A percentile compares a stretch with the other conserved stretches of the same genome.
These are phyloP conservation scores for Cladosporium sp. DNA, from an alignment of 2,329 filamentous ascomycete genomes.

Conservation along the genomic window DNA sequence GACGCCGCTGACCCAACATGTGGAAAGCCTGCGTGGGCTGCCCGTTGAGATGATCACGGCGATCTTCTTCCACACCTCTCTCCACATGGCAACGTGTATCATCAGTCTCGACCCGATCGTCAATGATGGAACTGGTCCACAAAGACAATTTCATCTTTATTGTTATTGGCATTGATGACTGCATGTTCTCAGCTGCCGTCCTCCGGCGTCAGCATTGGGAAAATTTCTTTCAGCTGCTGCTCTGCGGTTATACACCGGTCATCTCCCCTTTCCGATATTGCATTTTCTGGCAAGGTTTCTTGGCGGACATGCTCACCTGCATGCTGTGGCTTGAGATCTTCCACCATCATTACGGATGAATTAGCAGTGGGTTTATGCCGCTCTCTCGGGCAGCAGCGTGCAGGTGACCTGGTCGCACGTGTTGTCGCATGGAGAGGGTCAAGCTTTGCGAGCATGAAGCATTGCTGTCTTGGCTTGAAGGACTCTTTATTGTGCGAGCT, in stretches of 20 bases:
- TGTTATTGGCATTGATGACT: too few relatives aligned
- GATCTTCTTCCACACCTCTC: background rate
- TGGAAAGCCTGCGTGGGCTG: background rate
- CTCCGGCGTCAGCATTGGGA: background rate
- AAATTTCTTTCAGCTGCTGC: background rate
- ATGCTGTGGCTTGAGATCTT: background rate
- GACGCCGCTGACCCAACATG: background rate
- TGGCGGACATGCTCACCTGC: background rate
- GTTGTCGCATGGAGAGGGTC: background rate
- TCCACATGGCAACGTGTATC: background rate
- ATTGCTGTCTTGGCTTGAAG: too few relatives aligned
- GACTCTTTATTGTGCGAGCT: too few relatives aligned
- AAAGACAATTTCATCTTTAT: too few relatives aligned
- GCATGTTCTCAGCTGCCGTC: too few relatives aligned
- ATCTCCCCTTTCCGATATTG: background rate
- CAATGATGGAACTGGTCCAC: background rate
- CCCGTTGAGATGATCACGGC: slow-evolving; percentile 1
- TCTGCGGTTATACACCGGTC: background rate
- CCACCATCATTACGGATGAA: background rate
- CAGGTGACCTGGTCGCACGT: background rate
- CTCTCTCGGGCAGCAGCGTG: background rate
- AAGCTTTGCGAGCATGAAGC: too few relatives aligned
- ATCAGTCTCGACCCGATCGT: background rate
- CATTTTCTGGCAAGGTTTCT: background rate
- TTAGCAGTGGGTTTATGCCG: too few relatives aligned